Percentiles rank a stretch among this genome's conserved stretches.
Evolutionary conservation across 371 early-diverging fungal species (phyloP).

Genomic region (Mucor ambiguus): DNA sequence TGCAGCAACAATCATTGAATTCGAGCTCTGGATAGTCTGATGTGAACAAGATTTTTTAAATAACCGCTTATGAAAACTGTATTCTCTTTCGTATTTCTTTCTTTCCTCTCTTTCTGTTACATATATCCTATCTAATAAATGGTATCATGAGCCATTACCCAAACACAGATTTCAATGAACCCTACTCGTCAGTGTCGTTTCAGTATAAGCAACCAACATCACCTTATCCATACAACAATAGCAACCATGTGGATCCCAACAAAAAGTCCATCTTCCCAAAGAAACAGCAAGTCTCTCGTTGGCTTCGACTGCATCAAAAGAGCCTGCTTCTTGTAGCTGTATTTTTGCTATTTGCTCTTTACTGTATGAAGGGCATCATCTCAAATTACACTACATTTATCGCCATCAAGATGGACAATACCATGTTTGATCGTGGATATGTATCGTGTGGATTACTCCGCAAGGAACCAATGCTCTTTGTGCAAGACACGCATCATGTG

Average conservation of each 20-base stretch:
- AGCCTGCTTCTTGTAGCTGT: constrained; percentile 25
- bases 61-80: not conserved
- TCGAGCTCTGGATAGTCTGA: not conserved
- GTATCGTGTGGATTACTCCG: constrained; percentile 53
- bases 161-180: constrained; percentile 36
- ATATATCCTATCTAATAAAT: constrained; percentile 4
- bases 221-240: constrained; percentile 37
- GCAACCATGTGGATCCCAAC: constrained; percentile 12
- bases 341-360: constrained; percentile 31
- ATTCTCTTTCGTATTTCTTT: not conserved
- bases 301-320: constrained; percentile 43
- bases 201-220: constrained; percentile 50
- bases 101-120: not conserved
- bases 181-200: constrained; percentile 51
- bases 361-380: constrained; percentile 40
- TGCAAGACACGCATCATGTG: constrained; percentile 53
- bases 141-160: constrained; percentile 15
- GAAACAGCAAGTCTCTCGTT: constrained; percentile 18
- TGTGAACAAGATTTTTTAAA: not conserved
- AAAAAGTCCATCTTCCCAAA: constrained; percentile 6
- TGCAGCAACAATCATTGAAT: constrained; percentile 34
- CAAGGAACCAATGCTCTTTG: constrained; percentile 59
- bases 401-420: constrained; percentile 56
- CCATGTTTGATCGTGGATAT: constrained; percentile 54
- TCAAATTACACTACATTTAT: constrained; percentile 38